Conservation (phyloP, 139 green algal genomes). For the Raphidocelis subcapitata region DNA sequence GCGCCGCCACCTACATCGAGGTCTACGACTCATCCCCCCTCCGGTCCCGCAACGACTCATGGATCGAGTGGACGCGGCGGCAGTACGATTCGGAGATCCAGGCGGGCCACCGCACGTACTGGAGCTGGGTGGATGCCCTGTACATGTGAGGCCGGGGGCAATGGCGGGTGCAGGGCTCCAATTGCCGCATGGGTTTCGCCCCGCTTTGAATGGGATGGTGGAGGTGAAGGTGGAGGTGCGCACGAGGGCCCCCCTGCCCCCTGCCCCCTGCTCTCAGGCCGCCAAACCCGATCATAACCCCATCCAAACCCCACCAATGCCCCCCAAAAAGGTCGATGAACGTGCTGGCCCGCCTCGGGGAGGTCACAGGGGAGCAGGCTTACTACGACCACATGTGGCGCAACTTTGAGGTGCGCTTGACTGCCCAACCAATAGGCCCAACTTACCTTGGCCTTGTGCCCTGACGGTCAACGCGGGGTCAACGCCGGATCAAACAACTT, state of each 20-base stretch:
- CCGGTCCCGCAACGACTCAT: too few relatives aligned
- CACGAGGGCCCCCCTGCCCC: not conserved
- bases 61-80: not conserved
- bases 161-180: not conserved
- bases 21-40: too few relatives aligned
- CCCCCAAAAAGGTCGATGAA: not conserved
- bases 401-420: conserved; percentile 5
- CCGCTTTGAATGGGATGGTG: not conserved
- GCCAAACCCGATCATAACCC: too few relatives aligned
- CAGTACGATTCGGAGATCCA: not conserved
- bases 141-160: not conserved
- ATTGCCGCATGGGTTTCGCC: not conserved
- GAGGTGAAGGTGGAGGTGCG: not conserved
- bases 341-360: conserved; percentile 2
- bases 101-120: not conserved
- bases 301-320: too few relatives aligned
- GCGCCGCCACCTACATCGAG: not conserved
- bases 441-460: too few relatives aligned
- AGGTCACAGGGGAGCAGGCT: not conserved
- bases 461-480: too few relatives aligned
- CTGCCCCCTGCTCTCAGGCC: not conserved
- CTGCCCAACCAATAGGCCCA: too few relatives aligned
- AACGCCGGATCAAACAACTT: too few relatives aligned
- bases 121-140: not conserved
- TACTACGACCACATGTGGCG: conserved; percentile 4